Conservation (phyloP, 192 early-diverging fungal species). For the Radiomyces spectabilis region DNA sequence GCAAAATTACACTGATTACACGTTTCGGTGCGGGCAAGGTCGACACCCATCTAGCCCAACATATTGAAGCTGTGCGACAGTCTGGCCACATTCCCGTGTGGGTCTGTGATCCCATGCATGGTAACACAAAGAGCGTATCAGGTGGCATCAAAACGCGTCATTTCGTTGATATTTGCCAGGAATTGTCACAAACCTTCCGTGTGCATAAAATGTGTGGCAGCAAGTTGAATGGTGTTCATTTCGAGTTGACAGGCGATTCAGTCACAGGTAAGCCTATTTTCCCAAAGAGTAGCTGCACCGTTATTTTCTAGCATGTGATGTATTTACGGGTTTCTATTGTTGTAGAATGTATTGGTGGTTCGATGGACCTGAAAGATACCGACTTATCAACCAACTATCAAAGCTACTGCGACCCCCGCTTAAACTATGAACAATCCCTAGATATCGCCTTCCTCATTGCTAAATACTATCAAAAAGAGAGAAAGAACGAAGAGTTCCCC, state of each 20-base stretch:
- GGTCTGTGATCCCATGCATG: conserved; percentile 98
- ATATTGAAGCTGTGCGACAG: conserved; percentile 83
- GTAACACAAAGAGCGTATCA: conserved; percentile 83
- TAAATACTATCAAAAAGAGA: conserved; percentile 68
- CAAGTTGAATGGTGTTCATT: conserved; percentile 87
- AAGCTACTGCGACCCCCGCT: conserved; percentile 92
- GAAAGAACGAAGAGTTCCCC: conserved; percentile 20
- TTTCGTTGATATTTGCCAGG: conserved; percentile 82
- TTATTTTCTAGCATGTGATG: background rate
- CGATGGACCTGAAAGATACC: conserved; percentile 80
- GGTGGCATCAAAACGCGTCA: conserved; percentile 87
- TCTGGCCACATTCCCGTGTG: conserved; percentile 89
- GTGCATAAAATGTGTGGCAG: conserved; percentile 73
- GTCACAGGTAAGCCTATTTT: conserved; percentile 61
- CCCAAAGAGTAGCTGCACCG: background rate
- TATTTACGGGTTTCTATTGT: background rate
- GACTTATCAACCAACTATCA: conserved; percentile 89
- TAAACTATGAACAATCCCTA: conserved; percentile 96
- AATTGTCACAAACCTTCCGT: conserved; percentile 75
- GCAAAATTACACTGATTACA: conserved; percentile 94
- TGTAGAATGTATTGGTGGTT: conserved; percentile 88
- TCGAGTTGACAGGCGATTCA: conserved; percentile 93
- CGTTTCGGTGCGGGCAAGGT: conserved; percentile 89
- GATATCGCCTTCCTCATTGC: conserved; percentile 97
- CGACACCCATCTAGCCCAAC: conserved; percentile 70